These are phyloP conservation scores for Lipomyces sp. DNA, from an alignment of 805 yeast species.

Conservation along the genomic window DNA sequence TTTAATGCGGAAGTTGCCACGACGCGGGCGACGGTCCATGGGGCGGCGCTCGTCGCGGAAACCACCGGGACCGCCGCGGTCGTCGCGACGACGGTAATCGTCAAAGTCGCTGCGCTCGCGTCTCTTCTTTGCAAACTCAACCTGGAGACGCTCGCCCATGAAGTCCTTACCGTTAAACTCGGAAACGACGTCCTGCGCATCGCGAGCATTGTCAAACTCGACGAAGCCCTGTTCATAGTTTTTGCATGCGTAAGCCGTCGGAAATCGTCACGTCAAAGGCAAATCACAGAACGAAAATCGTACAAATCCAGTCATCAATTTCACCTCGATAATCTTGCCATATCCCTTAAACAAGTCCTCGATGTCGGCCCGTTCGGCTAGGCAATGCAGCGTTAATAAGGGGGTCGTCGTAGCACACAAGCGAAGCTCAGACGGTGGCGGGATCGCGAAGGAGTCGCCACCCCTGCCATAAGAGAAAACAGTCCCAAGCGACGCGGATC, in stretches of 20 bases:
- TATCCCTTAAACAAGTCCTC: conserved; percentile 46
- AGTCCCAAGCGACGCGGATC: too few relatives aligned
- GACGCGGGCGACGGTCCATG: conserved; percentile 30
- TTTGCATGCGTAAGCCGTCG: too few relatives aligned
- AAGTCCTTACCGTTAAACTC: conserved; percentile 35
- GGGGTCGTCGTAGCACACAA: too few relatives aligned
- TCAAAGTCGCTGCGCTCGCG: conserved; percentile 31
- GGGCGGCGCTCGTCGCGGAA: conserved; percentile 27
- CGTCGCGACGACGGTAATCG: conserved; percentile 16
- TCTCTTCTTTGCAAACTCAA: conserved; percentile 38
- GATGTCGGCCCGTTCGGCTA: conserved; percentile 42
- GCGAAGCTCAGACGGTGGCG: too few relatives aligned
- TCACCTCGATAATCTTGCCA: conserved; percentile 56
- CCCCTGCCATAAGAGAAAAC: too few relatives aligned
- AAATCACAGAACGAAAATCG: neutral
- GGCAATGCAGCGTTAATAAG: too few relatives aligned
- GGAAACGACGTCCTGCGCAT: conserved; percentile 35
- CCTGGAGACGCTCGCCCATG: conserved; percentile 38
- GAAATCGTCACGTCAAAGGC: neutral
- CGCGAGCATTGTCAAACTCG: conserved; percentile 35
- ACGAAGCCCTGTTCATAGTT: conserved; percentile 37
- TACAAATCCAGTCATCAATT: conserved; percentile 46
- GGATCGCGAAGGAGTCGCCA: too few relatives aligned
- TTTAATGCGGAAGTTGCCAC: conserved; percentile 32
- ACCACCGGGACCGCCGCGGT: conserved; percentile 16